Evolutionary conservation across 257 asterid genomes (phyloP).

Genomic region (Thymus quinquecostatus): DNA sequence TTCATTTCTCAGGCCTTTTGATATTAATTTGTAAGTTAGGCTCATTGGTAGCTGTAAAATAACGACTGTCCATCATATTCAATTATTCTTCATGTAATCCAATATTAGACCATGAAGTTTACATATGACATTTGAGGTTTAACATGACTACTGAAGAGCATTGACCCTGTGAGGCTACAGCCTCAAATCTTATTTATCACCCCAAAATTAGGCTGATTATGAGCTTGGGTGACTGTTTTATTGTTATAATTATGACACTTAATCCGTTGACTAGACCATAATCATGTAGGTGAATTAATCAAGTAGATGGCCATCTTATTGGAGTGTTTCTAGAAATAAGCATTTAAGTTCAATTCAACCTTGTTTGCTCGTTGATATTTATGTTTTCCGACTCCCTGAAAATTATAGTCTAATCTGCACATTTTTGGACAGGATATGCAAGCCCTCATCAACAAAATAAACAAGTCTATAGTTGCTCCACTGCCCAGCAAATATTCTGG

Average conservation of each 20-base stretch:
- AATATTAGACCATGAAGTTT: slow-evolving; percentile 17
- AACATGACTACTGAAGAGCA: slow-evolving; percentile 16
- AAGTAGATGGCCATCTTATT: background rate
- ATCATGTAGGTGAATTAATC: slow-evolving; percentile 5
- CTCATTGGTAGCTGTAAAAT: slow-evolving; percentile 14
- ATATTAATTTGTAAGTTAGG: background rate
- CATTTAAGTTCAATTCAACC: slow-evolving; percentile 11
- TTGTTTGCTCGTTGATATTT: slow-evolving; percentile 18
- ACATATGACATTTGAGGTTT: slow-evolving; percentile 8
- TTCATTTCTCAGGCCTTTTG: slow-evolving; percentile 4
- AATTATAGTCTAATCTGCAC: slow-evolving; percentile 16
- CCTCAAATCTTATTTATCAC: slow-evolving; percentile 8
- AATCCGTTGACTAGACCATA: background rate
- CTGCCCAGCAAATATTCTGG: slow-evolving; percentile 84
- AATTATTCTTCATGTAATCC: slow-evolving; percentile 1
- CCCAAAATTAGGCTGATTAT: slow-evolving; percentile 18
- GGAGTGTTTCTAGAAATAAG: slow-evolving; percentile 18
- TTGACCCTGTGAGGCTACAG: background rate
- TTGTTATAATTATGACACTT: background rate
- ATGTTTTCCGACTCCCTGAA: slow-evolving; percentile 8
- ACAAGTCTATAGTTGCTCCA: slow-evolving; percentile 87
- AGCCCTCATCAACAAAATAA: slow-evolving; percentile 89
- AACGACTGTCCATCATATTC: slow-evolving; percentile 4
- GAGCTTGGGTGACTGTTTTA: background rate
- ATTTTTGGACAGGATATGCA: slow-evolving; percentile 74